Evolutionary conservation across 176 grass and related monocot genomes (phyloP).

Genomic region (Oryza glaberrima): DNA sequence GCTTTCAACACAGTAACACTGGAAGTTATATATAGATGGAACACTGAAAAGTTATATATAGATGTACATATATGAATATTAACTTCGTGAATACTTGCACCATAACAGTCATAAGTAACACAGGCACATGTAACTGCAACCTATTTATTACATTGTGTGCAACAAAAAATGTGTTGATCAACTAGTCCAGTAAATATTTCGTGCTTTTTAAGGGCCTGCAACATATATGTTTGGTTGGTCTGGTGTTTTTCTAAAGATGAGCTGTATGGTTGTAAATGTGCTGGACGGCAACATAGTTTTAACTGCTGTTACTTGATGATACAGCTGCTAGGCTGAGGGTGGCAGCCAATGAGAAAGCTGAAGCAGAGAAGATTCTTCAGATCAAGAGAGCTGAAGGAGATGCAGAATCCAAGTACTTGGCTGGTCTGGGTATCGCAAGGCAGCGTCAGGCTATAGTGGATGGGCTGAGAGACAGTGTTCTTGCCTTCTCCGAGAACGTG

Average conservation of each 20-base stretch:
- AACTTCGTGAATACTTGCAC: neutral
- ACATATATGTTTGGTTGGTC: neutral
- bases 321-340: conserved; percentile 78
- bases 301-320: conserved; percentile 9
- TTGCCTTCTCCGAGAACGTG: conserved; percentile 89
- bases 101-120: neutral
- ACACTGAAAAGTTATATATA: neutral
- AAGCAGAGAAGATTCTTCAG: conserved; percentile 85
- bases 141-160: too few species aligned
- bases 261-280: neutral
- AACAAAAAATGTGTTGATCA: neutral
- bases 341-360: conserved; percentile 86
- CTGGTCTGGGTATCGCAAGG: conserved; percentile 81
- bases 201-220: neutral
- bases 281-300: neutral
- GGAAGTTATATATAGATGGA: neutral
- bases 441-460: conserved; percentile 92
- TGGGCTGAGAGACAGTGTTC: conserved; percentile 77
- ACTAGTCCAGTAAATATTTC: conserved; percentile 4
- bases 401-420: conserved; percentile 84
- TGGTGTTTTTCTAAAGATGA: neutral
- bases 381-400: conserved; percentile 90
- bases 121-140: neutral
- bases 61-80: neutral
- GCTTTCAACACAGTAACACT: too few species aligned